These are phyloP conservation scores for Blastobotrys buckinghamii DNA, from an alignment of 1,139 yeast genomes.

Conservation along the genomic window DNA sequence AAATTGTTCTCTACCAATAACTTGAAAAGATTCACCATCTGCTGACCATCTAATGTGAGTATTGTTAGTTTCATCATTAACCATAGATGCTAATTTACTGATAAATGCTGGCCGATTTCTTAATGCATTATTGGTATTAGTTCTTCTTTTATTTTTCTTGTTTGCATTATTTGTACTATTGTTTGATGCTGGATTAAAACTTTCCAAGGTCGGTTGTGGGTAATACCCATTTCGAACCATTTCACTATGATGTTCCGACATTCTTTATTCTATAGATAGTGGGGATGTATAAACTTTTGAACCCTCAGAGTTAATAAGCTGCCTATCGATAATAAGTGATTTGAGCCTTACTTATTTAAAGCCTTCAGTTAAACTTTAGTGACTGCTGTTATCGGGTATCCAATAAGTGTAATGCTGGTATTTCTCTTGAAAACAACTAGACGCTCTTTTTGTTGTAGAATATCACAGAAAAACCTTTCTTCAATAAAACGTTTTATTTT, in stretches of 20 bases:
- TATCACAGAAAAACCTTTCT: too few relatives aligned
- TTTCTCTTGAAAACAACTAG: too few relatives aligned
- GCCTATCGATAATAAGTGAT: too few relatives aligned
- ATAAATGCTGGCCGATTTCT: conserved; percentile 79
- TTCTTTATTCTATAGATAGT: background rate
- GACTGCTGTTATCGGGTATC: too few relatives aligned
- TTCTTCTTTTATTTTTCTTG: background rate
- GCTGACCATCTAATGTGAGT: conserved; percentile 77
- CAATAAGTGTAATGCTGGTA: too few relatives aligned
- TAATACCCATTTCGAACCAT: background rate
- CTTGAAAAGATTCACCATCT: conserved; percentile 82
- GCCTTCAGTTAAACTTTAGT: too few relatives aligned
- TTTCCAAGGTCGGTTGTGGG: background rate
- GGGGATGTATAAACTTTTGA: too few relatives aligned
- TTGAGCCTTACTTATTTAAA: too few relatives aligned
- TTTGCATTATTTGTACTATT: background rate
- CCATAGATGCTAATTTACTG: conserved; percentile 91
- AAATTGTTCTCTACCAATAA: conserved; percentile 77
- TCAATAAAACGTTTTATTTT: too few relatives aligned
- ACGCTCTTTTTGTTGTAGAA: too few relatives aligned
- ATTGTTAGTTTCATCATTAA: conserved; percentile 66
- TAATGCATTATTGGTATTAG: conserved; percentile 15
- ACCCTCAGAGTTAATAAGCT: too few relatives aligned
- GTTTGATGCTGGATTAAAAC: background rate
- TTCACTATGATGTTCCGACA: background rate